These are phyloP conservation scores for Cyanodermella asteris DNA, from an alignment of 2,329 filamentous ascomycete species.

Conservation along the genomic window DNA sequence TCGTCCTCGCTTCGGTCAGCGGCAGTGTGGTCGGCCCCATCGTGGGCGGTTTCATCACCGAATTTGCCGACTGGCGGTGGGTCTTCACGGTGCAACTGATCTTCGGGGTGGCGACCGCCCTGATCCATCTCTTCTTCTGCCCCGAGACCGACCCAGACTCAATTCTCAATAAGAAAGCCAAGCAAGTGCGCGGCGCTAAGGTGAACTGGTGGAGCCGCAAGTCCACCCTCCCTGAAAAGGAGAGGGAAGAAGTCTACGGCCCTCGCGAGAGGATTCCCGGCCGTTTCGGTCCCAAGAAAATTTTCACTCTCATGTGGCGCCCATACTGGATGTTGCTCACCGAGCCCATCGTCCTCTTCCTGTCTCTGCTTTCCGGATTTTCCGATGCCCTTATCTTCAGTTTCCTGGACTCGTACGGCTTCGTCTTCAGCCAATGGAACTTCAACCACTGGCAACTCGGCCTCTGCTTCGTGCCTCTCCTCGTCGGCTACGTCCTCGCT, in stretches of 20 bases:
- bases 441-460: slow-evolving; percentile 29
- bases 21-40: slow-evolving; percentile 3
- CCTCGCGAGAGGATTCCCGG: slow-evolving; percentile 46
- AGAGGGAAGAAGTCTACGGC: slow-evolving; percentile 50
- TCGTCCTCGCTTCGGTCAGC: slow-evolving; percentile 1
- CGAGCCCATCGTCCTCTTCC: slow-evolving; percentile 40
- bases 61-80: slow-evolving; percentile 16
- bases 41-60: slow-evolving; percentile 11
- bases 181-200: slow-evolving; percentile 51
- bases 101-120: too few relatives aligned
- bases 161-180: slow-evolving; percentile 59
- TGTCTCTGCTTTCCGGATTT: slow-evolving; percentile 41
- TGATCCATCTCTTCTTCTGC: slow-evolving; percentile 41
- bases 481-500: slow-evolving; percentile 37
- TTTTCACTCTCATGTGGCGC: slow-evolving; percentile 34
- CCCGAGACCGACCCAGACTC: slow-evolving; percentile 59
- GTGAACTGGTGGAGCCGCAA: too few relatives aligned
- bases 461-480: slow-evolving; percentile 32
- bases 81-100: slow-evolving; percentile 13
- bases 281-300: slow-evolving; percentile 35
- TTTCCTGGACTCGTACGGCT: slow-evolving; percentile 39
- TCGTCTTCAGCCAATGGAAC: slow-evolving; percentile 37
- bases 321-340: slow-evolving; percentile 43
- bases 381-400: slow-evolving; percentile 45
- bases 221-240: too few relatives aligned